Conservation (phyloP, 2,329 filamentous ascomycete genomes). For the Teratosphaeria viscida region DNA sequence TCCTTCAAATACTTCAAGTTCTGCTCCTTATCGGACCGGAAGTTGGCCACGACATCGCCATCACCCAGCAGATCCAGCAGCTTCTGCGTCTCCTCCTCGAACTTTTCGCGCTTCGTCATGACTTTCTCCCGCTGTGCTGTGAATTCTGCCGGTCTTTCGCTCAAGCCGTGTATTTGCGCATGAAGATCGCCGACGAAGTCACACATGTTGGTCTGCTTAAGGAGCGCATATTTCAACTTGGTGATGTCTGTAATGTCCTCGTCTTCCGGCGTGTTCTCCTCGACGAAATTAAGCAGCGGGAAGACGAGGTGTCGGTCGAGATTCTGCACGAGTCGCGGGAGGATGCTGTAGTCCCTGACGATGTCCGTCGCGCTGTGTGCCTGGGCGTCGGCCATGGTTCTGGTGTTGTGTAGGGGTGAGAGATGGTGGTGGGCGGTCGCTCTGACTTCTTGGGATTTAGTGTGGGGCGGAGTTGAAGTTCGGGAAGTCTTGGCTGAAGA, state of each 20-base stretch:
- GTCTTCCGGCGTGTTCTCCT: conserved; percentile 65
- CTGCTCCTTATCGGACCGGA: conserved; percentile 93
- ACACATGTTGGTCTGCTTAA: conserved; percentile 98
- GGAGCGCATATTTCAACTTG: conserved; percentile 80
- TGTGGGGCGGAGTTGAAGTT: neutral
- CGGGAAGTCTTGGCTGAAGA: neutral
- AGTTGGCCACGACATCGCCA: conserved; percentile 79
- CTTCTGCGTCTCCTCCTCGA: conserved; percentile 78
- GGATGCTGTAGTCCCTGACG: conserved; percentile 64
- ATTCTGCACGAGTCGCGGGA: conserved; percentile 80
- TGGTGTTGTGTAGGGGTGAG: neutral
- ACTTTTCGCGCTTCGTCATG: conserved; percentile 68
- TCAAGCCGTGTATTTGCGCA: conserved; percentile 74
- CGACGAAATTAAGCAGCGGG: conserved; percentile 86
- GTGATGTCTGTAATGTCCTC: conserved; percentile 70
- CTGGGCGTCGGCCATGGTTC: conserved; percentile 42
- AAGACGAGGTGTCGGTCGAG: conserved; percentile 96
- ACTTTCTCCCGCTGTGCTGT: conserved; percentile 83
- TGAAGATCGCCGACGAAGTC: conserved; percentile 92
- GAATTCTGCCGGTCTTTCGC: conserved; percentile 73
- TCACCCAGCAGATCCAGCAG: conserved; percentile 78
- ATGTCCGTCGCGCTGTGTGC: conserved; percentile 32
- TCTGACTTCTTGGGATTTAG: neutral
- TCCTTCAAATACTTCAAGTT: conserved; percentile 98
- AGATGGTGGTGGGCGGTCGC: neutral